Evolutionary conservation across 2,329 filamentous ascomycete species (phyloP), one percentile per base, ranked within the genome.

Genomic region (Arachnomyces sp.): DNA sequence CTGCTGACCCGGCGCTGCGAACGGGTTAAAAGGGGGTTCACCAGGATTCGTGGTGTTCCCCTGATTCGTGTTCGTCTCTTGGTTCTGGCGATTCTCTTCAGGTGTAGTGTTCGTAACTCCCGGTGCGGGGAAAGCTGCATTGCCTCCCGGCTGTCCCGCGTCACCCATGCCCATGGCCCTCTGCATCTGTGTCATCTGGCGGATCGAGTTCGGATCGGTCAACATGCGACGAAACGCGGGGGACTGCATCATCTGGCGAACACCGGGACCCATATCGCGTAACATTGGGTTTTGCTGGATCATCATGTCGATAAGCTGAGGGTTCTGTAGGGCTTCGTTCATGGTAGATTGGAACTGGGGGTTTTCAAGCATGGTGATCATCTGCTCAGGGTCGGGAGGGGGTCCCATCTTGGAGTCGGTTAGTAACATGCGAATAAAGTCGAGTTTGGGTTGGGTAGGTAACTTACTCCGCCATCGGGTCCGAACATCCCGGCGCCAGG

Each of bases 281-380:
- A 88, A 70, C 73, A 87, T 82, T 2, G 92, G 92, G 58, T 94
- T 94, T 56, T 83, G 79, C 53, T 92, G 79, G 53, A 98, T 88
- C 76, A 96, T 85, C 76, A 93, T 86, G 57, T 96, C 87, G 58
- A 96, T 77, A 53, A 98, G 84, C 13, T 81, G 77, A n/a, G 92
- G 90, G 64, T 96, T 96, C 63, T 89, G 85, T 61, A 98, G 82
- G 28, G 89, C 87, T 65, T 95, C 90, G 63, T 92, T 94, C 77
- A 98, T 84, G 40, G 82, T 81, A 49, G 87, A 82, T 48, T 85
- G 79, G 42, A 94, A 81, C 57, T 86, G 82, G 15, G 92, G 92
- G 57, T 96, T 87, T 46, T 84, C 80, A 54, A 98, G 80, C 78
- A 95, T 84, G 48, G 80, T 76, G 42, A 87, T 76, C 60, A 98